A percentile compares a stretch with the other conserved stretches of the same genome.
phyloP scores from a whole-genome alignment of 371 early-diverging fungal species.

The Syncephalastrum contaminatum region DNA sequence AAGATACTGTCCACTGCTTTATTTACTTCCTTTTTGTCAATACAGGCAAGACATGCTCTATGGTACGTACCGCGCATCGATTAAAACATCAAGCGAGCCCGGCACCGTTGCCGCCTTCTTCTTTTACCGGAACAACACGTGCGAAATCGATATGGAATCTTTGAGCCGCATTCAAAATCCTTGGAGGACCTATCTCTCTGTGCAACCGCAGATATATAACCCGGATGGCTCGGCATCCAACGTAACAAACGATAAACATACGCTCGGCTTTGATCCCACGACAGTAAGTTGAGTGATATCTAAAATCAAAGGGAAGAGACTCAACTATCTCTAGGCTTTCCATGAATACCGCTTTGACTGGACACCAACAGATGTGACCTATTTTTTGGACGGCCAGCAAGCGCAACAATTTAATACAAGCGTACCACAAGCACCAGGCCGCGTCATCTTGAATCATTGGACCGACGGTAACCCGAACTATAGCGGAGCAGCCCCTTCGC shows the following conservation, averaged over 20 bases:
- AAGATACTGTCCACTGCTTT: not conserved
- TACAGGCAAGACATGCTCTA: conserved; percentile 38
- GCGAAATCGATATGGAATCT: conserved; percentile 47
- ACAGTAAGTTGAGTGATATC: conserved; percentile 11
- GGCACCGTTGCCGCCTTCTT: conserved; percentile 47
- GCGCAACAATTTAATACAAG: conserved; percentile 26
- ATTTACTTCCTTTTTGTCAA: too few relatives aligned
- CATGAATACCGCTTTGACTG: conserved; percentile 52
- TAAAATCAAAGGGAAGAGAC: not conserved
- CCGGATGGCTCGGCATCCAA: conserved; percentile 32
- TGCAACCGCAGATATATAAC: conserved; percentile 43
- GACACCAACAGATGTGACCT: conserved; percentile 30
- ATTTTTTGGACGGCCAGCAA: conserved; percentile 30
- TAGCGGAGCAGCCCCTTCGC: conserved; percentile 28
- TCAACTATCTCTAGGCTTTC: conserved; percentile 21
- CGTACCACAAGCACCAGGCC: conserved; percentile 34
- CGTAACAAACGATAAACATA: conserved; percentile 30
- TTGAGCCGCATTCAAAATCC: conserved; percentile 34
- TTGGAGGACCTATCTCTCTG: conserved; percentile 32
- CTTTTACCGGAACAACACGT: conserved; percentile 30
- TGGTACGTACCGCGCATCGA: conserved; percentile 39
- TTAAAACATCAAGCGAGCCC: conserved; percentile 27
- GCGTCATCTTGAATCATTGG: conserved; percentile 44
- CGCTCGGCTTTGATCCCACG: conserved; percentile 26
- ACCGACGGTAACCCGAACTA: conserved; percentile 46